Evolutionary conservation across 2,329 filamentous ascomycete species (phyloP), one percentile per base, ranked within the genome.

Genomic region (Harringtonia aguacate): DNA sequence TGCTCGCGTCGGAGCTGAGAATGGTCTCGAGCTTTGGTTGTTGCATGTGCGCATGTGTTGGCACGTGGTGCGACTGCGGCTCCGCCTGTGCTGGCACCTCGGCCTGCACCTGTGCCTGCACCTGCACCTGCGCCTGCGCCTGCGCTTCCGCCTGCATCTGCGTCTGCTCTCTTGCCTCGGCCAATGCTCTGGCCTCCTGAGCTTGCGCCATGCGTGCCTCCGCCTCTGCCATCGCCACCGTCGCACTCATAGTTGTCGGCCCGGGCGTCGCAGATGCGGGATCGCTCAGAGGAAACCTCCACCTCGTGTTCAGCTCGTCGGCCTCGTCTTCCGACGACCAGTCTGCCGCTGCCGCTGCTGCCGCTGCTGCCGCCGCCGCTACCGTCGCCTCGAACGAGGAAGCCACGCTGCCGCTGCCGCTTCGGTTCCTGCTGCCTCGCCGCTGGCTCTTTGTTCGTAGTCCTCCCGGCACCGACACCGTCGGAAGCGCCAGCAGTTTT

Each of bases 21-120:
- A 72, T 72, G 10, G 69, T 72, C 46, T 68, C 62, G 30, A 73
- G 57, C 52, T 64, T 68, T 5, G 68, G 41, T 17, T n/a, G n/a
- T n/a, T 27, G 43, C 22, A 21, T 30, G 22, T 20, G 14, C 17
- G 9, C 14, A 4, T 28, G 20, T 27, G n/a, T 20, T 4, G 33
- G 22, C 12, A 33, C 21, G 20, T 41, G 18, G 6, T 4, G 5
- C 4, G 20, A 24, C 35, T 24, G 39, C 39, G 29, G 22, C 34
- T 21, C 17, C 13, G 18, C 9, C 15, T n/a, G 8, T 21, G 17
- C 9, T 22, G 31, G 18, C 10, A 5, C 31, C 14, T 34, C 7
- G 7, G 31, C 5, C 14, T 34, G 6, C 7, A 13, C 14, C 14
- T 34, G 6, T 6, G 31, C 31, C 31, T n/a, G 6, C 7, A 10